These are phyloP conservation scores for Populus hybrid DNA, from an alignment of 441 rosid genomes.

Conservation along the genomic window DNA sequence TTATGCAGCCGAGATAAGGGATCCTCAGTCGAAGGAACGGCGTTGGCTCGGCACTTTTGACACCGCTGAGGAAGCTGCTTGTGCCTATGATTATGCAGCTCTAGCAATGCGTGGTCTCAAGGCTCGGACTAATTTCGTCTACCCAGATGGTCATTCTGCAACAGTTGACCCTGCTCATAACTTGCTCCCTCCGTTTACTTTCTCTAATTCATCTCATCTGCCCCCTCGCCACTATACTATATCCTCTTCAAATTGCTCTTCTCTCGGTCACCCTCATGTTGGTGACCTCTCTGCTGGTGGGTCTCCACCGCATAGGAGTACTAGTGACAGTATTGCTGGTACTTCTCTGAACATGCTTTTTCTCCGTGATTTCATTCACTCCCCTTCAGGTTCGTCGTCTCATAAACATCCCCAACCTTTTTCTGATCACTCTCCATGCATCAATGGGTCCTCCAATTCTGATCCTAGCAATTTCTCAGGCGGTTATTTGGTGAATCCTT, in stretches of 20 bases:
- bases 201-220: constrained; percentile 24
- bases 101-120: constrained; percentile 78
- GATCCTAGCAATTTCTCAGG: constrained; percentile 1
- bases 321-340: constrained; percentile 11
- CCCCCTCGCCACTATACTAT: constrained; percentile 12
- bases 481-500: constrained; percentile 11
- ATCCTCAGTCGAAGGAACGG: constrained; percentile 81
- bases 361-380: constrained; percentile 43
- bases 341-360: constrained; percentile 30
- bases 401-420: constrained; percentile 9
- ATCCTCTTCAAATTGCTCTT: constrained; percentile 9
- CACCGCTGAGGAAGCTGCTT: constrained; percentile 62
- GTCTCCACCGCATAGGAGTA: constrained; percentile 21
- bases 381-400: constrained; percentile 25
- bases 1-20: constrained; percentile 95
- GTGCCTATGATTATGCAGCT: constrained; percentile 88
- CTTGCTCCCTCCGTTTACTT: constrained; percentile 20
- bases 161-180: not conserved
- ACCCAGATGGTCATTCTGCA: constrained; percentile 20
- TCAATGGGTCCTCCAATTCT: constrained; percentile 16
- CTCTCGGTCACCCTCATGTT: constrained; percentile 9
- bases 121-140: constrained; percentile 83
- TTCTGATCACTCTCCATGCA: constrained; percentile 11
- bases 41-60: constrained; percentile 65
- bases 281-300: constrained; percentile 1